These are phyloP conservation scores for Pachysandra terminalis DNA, from an alignment of 164 flowering plant species.

Conservation along the genomic window DNA sequence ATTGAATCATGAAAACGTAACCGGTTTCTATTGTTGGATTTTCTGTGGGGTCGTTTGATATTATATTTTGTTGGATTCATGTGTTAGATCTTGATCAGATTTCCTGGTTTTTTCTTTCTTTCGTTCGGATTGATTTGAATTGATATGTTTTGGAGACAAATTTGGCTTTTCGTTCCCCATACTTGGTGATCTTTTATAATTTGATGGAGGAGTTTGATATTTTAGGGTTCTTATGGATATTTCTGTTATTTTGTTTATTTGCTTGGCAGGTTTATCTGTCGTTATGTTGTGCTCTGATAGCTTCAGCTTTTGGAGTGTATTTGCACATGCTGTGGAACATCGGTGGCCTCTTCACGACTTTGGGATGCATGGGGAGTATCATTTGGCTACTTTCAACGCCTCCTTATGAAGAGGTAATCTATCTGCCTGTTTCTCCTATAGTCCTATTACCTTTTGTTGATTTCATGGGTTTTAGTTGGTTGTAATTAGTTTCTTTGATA, in stretches of 20 bases:
- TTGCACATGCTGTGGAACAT: slow-evolving; percentile 77
- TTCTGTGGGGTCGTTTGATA: too few relatives aligned
- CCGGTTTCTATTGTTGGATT: too few relatives aligned
- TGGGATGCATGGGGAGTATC: slow-evolving; percentile 57
- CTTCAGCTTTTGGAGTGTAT: slow-evolving; percentile 75
- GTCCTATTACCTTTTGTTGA: neutral
- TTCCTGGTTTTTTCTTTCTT: neutral
- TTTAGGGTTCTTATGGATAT: neutral
- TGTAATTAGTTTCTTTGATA: neutral
- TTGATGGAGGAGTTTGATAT: neutral
- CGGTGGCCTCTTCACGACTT: slow-evolving; percentile 71
- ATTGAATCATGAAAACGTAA: too few relatives aligned
- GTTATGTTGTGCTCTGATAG: slow-evolving; percentile 66
- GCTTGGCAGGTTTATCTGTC: slow-evolving; percentile 69
- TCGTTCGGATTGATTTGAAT: neutral
- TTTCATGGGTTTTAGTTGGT: neutral
- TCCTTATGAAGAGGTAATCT: slow-evolving; percentile 55
- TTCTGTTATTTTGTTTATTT: neutral
- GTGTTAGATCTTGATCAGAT: too few relatives aligned
- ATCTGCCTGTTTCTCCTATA: neutral
- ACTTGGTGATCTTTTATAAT: too few relatives aligned
- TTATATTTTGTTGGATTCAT: too few relatives aligned
- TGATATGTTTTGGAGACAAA: neutral
- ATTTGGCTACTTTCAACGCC: slow-evolving; percentile 54
- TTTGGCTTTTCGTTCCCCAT: neutral